These are phyloP conservation scores for Ustilago curta DNA, from an alignment of 1,284 basidiomycete species.

Conservation along the genomic window DNA sequence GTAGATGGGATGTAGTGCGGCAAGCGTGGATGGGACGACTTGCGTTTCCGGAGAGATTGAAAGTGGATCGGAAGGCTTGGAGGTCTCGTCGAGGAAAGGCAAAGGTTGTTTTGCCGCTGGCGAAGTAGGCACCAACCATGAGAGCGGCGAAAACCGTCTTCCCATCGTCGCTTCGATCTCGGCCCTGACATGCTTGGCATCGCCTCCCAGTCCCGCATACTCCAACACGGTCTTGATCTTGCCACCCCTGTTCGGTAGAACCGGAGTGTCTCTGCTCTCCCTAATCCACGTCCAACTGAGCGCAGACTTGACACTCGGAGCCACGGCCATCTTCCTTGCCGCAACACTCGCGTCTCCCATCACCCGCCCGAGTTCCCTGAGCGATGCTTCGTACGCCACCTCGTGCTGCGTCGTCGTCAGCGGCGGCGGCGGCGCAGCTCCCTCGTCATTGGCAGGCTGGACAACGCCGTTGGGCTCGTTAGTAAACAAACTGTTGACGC, in stretches of 20 bases:
- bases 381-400: slow-evolving; percentile 59
- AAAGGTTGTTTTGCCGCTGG: not conserved
- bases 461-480: slow-evolving; percentile 28
- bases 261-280: slow-evolving; percentile 83
- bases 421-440: no score
- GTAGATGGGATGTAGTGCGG: slow-evolving; percentile 15
- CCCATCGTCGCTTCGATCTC: slow-evolving; percentile 49
- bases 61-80: not conserved
- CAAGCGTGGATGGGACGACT: not conserved
- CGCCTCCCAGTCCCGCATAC: slow-evolving; percentile 63
- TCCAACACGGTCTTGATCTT: slow-evolving; percentile 45
- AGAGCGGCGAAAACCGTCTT: slow-evolving; percentile 22
- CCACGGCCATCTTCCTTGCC: slow-evolving; percentile 26
- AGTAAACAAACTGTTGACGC: slow-evolving; percentile 74
- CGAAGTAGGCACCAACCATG: slow-evolving; percentile 15
- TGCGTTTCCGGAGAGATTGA: not conserved
- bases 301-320: slow-evolving; percentile 78
- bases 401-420: slow-evolving; percentile 51
- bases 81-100: slow-evolving; percentile 13
- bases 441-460: slow-evolving; percentile 35
- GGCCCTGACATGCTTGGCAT: slow-evolving; percentile 56
- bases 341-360: slow-evolving; percentile 54
- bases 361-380: slow-evolving; percentile 54
- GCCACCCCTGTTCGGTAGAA: slow-evolving; percentile 72
- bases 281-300: slow-evolving; percentile 81